Percentiles rank a stretch among this genome's conserved stretches.
phyloP scores from a whole-genome alignment of 73 alveolate genomes.

The Tetrahymena thermophila region DNA sequence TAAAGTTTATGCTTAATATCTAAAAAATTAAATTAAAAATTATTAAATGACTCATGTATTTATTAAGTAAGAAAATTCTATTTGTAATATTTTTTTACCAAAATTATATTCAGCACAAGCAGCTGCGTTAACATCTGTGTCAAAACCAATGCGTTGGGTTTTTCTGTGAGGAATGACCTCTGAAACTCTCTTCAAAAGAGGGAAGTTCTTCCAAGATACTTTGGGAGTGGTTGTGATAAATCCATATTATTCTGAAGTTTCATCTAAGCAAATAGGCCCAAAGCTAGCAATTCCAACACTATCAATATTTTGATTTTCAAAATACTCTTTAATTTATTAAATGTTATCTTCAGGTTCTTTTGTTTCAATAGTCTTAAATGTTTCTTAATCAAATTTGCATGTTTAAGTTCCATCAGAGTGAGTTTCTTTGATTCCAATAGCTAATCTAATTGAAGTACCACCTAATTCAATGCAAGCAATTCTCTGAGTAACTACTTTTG shows the following conservation, averaged over 20 bases:
- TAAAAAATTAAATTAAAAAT: background rate
- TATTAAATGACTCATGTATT: background rate
- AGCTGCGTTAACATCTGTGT: constrained; percentile 81
- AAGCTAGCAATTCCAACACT: constrained; percentile 73
- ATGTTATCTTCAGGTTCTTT: constrained; percentile 3
- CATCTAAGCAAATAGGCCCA: constrained; percentile 74
- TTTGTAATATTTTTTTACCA: background rate
- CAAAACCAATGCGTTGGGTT: constrained; percentile 52
- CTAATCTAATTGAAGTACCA: constrained; percentile 10
- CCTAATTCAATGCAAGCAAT: background rate
- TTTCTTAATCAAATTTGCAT: background rate
- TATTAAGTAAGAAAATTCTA: background rate
- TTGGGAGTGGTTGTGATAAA: constrained; percentile 80
- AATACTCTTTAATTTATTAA: background rate
- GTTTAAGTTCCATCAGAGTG: background rate
- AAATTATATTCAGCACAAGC: constrained; percentile 65
- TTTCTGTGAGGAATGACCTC: constrained; percentile 16
- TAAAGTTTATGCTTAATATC: background rate
- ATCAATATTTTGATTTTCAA: background rate
- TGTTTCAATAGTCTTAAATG: background rate
- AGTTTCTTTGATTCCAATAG: background rate
- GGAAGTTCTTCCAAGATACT: constrained; percentile 65
- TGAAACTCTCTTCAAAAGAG: constrained; percentile 21
- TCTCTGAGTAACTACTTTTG: background rate
- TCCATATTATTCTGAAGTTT: constrained; percentile 59